Percentiles rank a stretch among this genome's conserved stretches.
Conservation (phyloP, 2,329 filamentous ascomycete genomes). For the Esteya vermicola region DNA sequence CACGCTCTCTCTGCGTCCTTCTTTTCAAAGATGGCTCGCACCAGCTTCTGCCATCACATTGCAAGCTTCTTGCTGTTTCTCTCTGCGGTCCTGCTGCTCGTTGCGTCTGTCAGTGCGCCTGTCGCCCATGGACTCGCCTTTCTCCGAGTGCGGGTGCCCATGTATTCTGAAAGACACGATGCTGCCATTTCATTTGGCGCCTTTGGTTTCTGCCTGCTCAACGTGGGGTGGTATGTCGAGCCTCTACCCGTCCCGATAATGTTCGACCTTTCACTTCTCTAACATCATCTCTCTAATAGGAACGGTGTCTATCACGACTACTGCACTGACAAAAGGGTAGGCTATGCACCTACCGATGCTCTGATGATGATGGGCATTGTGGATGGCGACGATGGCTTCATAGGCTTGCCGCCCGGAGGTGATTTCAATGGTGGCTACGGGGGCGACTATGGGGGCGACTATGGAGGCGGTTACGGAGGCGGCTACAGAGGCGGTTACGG, state of each 20-base stretch:
- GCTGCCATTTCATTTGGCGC: conserved; percentile 37
- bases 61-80: conserved; percentile 43
- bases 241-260: too few relatives aligned
- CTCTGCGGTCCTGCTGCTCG: conserved; percentile 39
- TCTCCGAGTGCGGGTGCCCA: conserved; percentile 34
- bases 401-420: too few relatives aligned
- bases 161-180: conserved; percentile 18
- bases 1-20: not conserved
- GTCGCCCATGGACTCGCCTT: conserved; percentile 40
- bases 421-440: too few relatives aligned
- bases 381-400: too few relatives aligned
- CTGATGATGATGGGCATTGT: too few relatives aligned
- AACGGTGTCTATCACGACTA: conserved; percentile 19
- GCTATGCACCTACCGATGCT: too few relatives aligned
- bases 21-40: conserved; percentile 26
- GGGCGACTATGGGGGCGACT: too few relatives aligned
- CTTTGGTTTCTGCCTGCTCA: conserved; percentile 40
- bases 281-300: conserved; percentile 11
- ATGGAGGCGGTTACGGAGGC: too few relatives aligned
- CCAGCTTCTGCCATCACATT: conserved; percentile 38
- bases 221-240: conserved; percentile 8
- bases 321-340: too few relatives aligned
- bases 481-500: too few relatives aligned
- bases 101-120: conserved; percentile 44
- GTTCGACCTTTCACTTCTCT: too few relatives aligned